Conservation (phyloP, 2,329 filamentous ascomycete genomes). For the Colletotrichum sp. region DNA sequence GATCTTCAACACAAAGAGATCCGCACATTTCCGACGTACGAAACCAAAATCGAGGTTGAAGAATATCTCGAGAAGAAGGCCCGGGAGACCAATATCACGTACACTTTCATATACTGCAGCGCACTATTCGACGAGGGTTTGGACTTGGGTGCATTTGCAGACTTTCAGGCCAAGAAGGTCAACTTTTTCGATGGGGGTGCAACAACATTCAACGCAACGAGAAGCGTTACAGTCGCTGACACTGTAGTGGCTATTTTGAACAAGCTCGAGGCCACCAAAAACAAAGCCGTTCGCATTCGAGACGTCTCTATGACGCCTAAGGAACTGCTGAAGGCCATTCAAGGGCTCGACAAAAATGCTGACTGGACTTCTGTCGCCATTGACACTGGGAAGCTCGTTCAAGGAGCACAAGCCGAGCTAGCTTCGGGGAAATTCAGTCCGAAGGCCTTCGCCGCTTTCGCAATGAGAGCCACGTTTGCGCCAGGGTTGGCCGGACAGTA, state of each 20-base stretch:
- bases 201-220: not conserved
- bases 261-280: not conserved
- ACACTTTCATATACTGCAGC: not conserved
- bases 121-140: not conserved
- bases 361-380: not conserved
- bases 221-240: not conserved
- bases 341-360: not conserved
- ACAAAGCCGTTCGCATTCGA: not conserved
- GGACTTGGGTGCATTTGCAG: not conserved
- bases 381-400: not conserved
- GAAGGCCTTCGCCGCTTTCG: not conserved
- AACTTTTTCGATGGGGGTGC: not conserved
- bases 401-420: not conserved
- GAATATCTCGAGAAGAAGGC: not conserved
- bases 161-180: not conserved
- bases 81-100: not conserved
- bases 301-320: not conserved
- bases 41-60: not conserved
- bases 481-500: not conserved
- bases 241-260: not conserved
- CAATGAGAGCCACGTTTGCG: not conserved
- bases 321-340: not conserved
- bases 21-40: not conserved
- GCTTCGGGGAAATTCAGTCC: not conserved
- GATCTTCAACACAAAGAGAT: not conserved